Base-by-base conservation (phyloP, 2,329 filamentous ascomycete species). In the Didymella pinodella region DNA sequence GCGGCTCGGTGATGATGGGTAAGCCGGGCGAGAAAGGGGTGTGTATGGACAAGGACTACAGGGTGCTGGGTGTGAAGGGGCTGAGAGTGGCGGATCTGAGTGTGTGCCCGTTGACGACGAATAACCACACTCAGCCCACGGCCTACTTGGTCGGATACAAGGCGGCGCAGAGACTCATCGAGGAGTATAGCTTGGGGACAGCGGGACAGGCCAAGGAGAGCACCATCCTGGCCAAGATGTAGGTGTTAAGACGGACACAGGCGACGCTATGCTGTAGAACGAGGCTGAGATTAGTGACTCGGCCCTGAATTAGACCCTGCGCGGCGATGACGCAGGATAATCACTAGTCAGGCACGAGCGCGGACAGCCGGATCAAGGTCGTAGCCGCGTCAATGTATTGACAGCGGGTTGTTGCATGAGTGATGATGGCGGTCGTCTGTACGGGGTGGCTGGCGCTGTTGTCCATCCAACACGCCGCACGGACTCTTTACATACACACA, bases 41-140 rank as follows among this genome's bases (percentile, higher is more conserved):
- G 1, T 77, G 78, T 29, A 75, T 80, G 16, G 77, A 80, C 59
- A 65, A 65, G 2, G 66, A 68, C 31, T 77, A 73, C 25, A 69
- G 67, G 38, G 79, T 81, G 22, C 70, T 69, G 51, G 78, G 78
- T 1, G 70, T 78, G 7, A 54, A 76, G 28, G 71, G 73, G 1
- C 52, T 81, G 40, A 65, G 79, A 25, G 74, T 81, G 0, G 77
- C 78, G 18, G 79, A 81, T 61, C 32, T 75, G 57, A 74, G 72
- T 48, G 71, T 76, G 31, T 70, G 67, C 38, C 72, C 74, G 16
- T 36, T 77, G 25, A 68, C 71, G 28, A 70, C 73, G 7, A 76
- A 74, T 48, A 76, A 76, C 50, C 74, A 76, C 55, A 74, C 73
- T 11, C 71, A 75, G 63, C 43, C 70, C 2, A 76, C 71, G 26